Conservation (phyloP, 257 asterid genomes). For the Mitragyna speciosa region DNA sequence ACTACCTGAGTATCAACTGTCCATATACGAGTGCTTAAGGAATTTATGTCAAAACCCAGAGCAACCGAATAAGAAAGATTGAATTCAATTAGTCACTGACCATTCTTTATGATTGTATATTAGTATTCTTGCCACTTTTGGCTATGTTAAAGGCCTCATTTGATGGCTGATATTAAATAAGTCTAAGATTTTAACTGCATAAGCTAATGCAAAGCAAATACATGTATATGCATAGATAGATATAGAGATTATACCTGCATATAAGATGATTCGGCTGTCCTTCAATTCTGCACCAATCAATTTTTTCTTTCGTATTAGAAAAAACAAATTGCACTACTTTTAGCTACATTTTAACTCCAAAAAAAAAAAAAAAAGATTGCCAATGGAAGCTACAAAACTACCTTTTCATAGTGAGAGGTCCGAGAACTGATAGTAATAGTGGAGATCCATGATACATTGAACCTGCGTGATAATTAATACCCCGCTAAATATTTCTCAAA, state of each 20-base stretch:
- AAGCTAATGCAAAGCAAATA: not conserved
- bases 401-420: conserved; percentile 75
- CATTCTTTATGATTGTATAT: too few relatives aligned
- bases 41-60: too few relatives aligned
- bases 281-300: conserved; percentile 44
- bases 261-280: conserved; percentile 63
- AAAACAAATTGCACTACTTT: not conserved
- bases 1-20: not conserved
- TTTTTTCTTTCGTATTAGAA: not conserved
- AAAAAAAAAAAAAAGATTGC: conserved; percentile 6
- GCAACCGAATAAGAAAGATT: too few relatives aligned
- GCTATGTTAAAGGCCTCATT: too few relatives aligned
- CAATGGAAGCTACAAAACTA: conserved; percentile 22
- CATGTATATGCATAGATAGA: conserved; percentile 9
- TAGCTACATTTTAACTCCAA: not conserved
- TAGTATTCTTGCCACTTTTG: too few relatives aligned
- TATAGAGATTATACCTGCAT: conserved; percentile 56
- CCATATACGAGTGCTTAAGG: too few relatives aligned
- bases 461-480: conserved; percentile 46
- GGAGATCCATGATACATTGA: conserved; percentile 99
- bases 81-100: too few relatives aligned
- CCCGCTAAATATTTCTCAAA: not conserved
- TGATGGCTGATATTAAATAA: too few relatives aligned
- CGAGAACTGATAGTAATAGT: conserved; percentile 66
- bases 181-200: not conserved